A percentile compares a stretch with the other conserved stretches of the same genome.
Evolutionary conservation across 257 asterid species (phyloP).

Genomic region (Capsicum chinense): DNA sequence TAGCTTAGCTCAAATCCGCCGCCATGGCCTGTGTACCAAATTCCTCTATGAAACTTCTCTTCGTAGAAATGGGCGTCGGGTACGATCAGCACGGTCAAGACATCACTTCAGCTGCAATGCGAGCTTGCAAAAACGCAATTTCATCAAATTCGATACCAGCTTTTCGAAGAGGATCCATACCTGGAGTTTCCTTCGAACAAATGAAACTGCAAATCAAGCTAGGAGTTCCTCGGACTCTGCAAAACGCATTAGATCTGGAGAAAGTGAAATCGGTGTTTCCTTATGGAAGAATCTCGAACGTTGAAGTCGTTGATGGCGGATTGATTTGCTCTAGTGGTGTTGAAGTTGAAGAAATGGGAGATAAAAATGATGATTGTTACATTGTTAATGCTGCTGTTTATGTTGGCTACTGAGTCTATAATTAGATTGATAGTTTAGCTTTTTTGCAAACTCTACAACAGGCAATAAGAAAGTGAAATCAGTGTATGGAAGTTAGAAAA

Average conservation of each 20-base stretch:
- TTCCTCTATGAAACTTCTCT: conserved; percentile 79
- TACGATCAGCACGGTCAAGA: conserved; percentile 99
- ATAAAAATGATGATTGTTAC: conserved; percentile 85
- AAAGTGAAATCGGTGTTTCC: conserved; percentile 94
- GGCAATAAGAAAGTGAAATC: too few relatives aligned
- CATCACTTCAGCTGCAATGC: conserved; percentile 88
- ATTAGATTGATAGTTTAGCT: too few relatives aligned
- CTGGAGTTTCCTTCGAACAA: conserved; percentile 88
- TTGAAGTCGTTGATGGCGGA: conserved; percentile 94
- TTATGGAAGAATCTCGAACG: conserved; percentile 78
- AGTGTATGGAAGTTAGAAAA: background rate
- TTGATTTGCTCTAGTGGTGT: conserved; percentile 93
- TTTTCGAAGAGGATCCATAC: conserved; percentile 84
- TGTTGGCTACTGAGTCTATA: conserved; percentile 60
- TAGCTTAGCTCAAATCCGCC: background rate
- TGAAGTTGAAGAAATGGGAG: conserved; percentile 96
- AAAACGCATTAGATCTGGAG: conserved; percentile 69
- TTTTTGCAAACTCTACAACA: too few relatives aligned
- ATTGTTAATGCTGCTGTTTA: conserved; percentile 95
- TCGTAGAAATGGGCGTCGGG: conserved; percentile 99
- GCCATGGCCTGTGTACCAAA: conserved; percentile 17
- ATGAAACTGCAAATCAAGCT: conserved; percentile 94
- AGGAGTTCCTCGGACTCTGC: conserved; percentile 85
- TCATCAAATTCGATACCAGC: conserved; percentile 95
- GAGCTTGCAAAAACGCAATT: conserved; percentile 90